phyloP scores from a whole-genome alignment of 1,284 basidiomycete genomes.

The Rhodotorula sp. region DNA sequence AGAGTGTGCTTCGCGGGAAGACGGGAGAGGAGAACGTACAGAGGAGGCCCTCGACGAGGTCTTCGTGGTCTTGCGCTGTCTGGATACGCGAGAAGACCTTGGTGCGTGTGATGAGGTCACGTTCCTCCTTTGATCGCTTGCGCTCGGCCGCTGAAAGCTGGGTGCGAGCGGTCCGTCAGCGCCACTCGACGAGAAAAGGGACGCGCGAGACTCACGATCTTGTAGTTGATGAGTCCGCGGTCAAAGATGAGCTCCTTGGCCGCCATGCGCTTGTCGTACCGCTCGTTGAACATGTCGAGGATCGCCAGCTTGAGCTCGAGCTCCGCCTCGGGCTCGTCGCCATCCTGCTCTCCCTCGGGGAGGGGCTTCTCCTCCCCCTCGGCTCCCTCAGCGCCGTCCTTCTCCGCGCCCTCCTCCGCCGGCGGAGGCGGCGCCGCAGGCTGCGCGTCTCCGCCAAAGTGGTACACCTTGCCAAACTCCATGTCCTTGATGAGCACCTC shows the following conservation, averaged over 20 bases:
- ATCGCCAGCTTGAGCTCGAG: slow-evolving; percentile 87
- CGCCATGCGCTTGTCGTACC: slow-evolving; percentile 83
- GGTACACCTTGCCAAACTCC: slow-evolving; percentile 84
- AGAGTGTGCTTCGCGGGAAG: too few relatives aligned
- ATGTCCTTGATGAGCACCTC: slow-evolving; percentile 94
- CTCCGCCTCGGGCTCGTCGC: slow-evolving; percentile 76
- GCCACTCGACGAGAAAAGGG: not conserved
- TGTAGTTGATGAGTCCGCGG: slow-evolving; percentile 87
- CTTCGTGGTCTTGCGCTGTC: slow-evolving; percentile 88
- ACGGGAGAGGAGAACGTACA: slow-evolving; percentile 61
- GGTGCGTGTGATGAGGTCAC: slow-evolving; percentile 83
- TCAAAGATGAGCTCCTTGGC: slow-evolving; percentile 92
- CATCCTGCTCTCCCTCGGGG: slow-evolving; percentile 60
- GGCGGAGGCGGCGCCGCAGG: slow-evolving; percentile 53
- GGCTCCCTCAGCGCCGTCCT: not conserved
- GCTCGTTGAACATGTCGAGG: slow-evolving; percentile 88
- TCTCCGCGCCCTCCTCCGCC: not conserved
- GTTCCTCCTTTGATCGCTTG: slow-evolving; percentile 86
- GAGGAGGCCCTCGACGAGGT: slow-evolving; percentile 82
- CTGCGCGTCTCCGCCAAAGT: slow-evolving; percentile 79
- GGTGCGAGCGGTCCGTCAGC: not conserved
- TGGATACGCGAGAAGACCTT: slow-evolving; percentile 91
- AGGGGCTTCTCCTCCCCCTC: slow-evolving; percentile 10
- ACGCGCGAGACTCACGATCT: slow-evolving; percentile 64
- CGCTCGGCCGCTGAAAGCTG: slow-evolving; percentile 89